These are phyloP conservation scores for Grosmannia penicillata DNA, from an alignment of 2,329 filamentous ascomycete species.

Conservation along the genomic window DNA sequence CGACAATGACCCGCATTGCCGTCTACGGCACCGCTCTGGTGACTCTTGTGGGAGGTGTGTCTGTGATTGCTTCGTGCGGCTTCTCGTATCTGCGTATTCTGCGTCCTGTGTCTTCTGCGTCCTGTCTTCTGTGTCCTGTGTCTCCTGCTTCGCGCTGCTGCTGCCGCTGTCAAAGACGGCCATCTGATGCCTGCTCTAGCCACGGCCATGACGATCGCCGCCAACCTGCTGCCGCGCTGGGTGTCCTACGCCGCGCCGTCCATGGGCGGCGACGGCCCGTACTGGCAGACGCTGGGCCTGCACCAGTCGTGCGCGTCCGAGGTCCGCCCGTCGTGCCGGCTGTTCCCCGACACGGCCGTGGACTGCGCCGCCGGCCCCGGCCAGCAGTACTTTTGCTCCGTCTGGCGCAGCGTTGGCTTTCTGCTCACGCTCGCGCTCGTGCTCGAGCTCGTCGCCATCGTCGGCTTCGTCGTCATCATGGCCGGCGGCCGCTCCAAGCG, in stretches of 20 bases:
- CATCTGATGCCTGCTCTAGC: slow-evolving; percentile 38
- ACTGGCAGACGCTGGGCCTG: slow-evolving; percentile 56
- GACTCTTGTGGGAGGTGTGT: slow-evolving; percentile 29
- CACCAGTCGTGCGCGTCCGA: slow-evolving; percentile 67
- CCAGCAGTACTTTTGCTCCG: slow-evolving; percentile 59
- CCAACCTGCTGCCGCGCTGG: slow-evolving; percentile 59
- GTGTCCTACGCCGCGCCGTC: slow-evolving; percentile 40
- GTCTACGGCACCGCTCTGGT: slow-evolving; percentile 28
- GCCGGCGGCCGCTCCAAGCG: slow-evolving; percentile 65
- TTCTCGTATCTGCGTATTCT: background rate
- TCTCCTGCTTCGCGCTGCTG: too few relatives aligned
- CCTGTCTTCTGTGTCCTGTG: background rate
- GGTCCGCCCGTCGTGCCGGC: slow-evolving; percentile 42
- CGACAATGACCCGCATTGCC: slow-evolving; percentile 26
- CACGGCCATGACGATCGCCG: slow-evolving; percentile 54
- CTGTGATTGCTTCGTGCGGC: background rate
- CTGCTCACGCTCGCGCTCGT: slow-evolving; percentile 73
- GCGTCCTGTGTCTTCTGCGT: background rate
- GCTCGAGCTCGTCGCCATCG: slow-evolving; percentile 66
- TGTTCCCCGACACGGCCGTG: slow-evolving; percentile 51
- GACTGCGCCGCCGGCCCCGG: slow-evolving; percentile 48
- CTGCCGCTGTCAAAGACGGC: too few relatives aligned
- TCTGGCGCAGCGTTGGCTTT: slow-evolving; percentile 84
- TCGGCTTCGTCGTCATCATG: slow-evolving; percentile 65
- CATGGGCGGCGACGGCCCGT: slow-evolving; percentile 28